Conservation (phyloP, 1,284 basidiomycete species). For the Volvariella volvacea region DNA sequence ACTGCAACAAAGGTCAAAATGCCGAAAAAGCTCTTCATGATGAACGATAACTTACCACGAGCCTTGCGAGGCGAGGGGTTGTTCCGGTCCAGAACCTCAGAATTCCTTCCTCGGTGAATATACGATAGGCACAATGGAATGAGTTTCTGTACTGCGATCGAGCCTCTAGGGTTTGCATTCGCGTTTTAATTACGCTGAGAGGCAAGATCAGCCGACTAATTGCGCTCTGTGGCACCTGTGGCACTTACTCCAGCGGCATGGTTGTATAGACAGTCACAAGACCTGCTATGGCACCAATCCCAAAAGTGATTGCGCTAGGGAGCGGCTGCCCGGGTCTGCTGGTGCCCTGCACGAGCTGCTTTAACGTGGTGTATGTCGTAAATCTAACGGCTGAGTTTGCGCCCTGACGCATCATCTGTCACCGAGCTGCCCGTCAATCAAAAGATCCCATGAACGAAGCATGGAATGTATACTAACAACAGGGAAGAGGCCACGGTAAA, state of each 20-base stretch:
- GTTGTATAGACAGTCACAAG: slow-evolving; percentile 93
- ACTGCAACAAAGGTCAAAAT: slow-evolving; percentile 29
- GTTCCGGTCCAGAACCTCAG: slow-evolving; percentile 94
- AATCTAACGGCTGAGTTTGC: slow-evolving; percentile 97
- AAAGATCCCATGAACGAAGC: slow-evolving; percentile 4
- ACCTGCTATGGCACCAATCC: slow-evolving; percentile 89
- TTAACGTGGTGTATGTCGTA: slow-evolving; percentile 90
- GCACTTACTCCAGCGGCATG: slow-evolving; percentile 85
- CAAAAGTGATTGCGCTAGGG: slow-evolving; percentile 88
- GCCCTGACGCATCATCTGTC: slow-evolving; percentile 95
- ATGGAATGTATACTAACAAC: slow-evolving; percentile 56
- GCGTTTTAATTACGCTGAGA: slow-evolving; percentile 88
- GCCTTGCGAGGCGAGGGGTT: slow-evolving; percentile 77
- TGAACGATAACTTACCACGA: slow-evolving; percentile 62
- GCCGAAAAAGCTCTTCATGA: not conserved
- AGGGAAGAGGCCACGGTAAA: slow-evolving; percentile 92
- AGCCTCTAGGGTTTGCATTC: slow-evolving; percentile 93
- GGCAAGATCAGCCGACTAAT: no score
- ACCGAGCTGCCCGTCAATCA: not conserved
- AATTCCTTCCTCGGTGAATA: slow-evolving; percentile 86
- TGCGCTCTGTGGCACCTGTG: no score
- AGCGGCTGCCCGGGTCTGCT: slow-evolving; percentile 79
- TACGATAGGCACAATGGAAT: slow-evolving; percentile 90
- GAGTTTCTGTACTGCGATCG: slow-evolving; percentile 83
- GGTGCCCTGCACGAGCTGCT: slow-evolving; percentile 86